phyloP scores from a whole-genome alignment of 768 basidiomycete genomes.

The Tricholomella constricta region DNA sequence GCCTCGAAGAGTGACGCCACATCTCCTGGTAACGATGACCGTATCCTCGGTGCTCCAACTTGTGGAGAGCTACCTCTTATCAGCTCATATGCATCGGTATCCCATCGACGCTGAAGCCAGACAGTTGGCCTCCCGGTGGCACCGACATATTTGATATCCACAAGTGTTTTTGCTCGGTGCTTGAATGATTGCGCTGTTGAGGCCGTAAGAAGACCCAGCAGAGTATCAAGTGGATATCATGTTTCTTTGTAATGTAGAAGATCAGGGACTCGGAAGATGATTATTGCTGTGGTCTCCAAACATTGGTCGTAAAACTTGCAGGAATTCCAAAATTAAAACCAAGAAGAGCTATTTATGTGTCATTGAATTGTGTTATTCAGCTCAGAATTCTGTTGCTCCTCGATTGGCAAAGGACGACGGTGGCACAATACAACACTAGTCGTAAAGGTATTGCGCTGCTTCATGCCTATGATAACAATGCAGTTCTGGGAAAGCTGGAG shows the following conservation, averaged over 20 bases:
- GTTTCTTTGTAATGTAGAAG: constrained; percentile 12
- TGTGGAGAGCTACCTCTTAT: constrained; percentile 51
- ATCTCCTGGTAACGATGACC: constrained; percentile 45
- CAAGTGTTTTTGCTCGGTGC: constrained; percentile 13
- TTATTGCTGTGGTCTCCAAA: constrained; percentile 12
- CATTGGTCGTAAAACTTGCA: constrained; percentile 13
- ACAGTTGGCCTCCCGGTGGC: constrained; percentile 48
- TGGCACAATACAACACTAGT: constrained; percentile 35
- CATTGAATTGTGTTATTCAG: too few relatives aligned
- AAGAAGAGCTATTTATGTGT: too few relatives aligned
- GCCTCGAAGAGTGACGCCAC: constrained; percentile 55
- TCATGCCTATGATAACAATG: constrained; percentile 33
- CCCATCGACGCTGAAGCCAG: constrained; percentile 55
- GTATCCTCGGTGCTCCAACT: constrained; percentile 27
- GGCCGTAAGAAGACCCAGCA: constrained; percentile 1
- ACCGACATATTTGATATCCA: constrained; percentile 35
- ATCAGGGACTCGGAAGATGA: constrained; percentile 26
- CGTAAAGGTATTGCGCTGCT: constrained; percentile 26
- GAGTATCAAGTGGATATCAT: constrained; percentile 23
- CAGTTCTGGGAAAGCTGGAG: constrained; percentile 31
- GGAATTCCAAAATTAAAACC: constrained; percentile 23
- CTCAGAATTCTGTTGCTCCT: not conserved
- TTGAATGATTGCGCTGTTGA: constrained; percentile 7
- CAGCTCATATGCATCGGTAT: constrained; percentile 47
- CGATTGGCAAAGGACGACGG: not conserved